phyloP scores from a whole-genome alignment of 2,329 filamentous ascomycete genomes.

The Colletotrichum costaricense region DNA sequence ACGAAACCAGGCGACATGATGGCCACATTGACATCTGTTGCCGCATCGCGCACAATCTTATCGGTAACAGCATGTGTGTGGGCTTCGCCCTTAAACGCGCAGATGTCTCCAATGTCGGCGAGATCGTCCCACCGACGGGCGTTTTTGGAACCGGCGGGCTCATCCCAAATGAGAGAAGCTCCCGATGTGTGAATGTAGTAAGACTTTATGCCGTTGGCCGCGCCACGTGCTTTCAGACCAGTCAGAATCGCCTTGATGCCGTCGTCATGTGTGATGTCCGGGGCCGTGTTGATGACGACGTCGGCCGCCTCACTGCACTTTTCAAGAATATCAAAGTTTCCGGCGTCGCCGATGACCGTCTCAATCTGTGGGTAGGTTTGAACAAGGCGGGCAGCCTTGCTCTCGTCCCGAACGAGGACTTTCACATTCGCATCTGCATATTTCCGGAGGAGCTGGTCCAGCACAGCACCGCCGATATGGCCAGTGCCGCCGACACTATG shows the following conservation, averaged over 20 bases:
- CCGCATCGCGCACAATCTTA: neutral
- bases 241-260: neutral
- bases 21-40: slow-evolving; percentile 13
- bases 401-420: neutral
- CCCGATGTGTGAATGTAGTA: neutral
- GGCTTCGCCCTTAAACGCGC: slow-evolving; percentile 20
- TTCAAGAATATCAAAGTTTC: neutral
- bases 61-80: neutral
- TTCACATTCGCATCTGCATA: neutral
- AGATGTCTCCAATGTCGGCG: slow-evolving; percentile 11
- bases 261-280: neutral
- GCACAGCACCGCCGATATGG: neutral
- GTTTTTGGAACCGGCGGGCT: slow-evolving; percentile 21
- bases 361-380: neutral
- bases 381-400: neutral
- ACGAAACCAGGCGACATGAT: slow-evolving; percentile 35
- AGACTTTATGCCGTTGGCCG: neutral
- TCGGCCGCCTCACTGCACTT: neutral
- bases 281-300: neutral
- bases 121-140: slow-evolving; percentile 27
- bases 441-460: neutral
- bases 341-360: neutral
- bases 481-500: neutral
- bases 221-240: neutral
- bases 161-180: slow-evolving; percentile 26